Evolutionary conservation across 2,329 filamentous ascomycete genomes (phyloP).

Genomic region (Hypoxylon sp.): DNA sequence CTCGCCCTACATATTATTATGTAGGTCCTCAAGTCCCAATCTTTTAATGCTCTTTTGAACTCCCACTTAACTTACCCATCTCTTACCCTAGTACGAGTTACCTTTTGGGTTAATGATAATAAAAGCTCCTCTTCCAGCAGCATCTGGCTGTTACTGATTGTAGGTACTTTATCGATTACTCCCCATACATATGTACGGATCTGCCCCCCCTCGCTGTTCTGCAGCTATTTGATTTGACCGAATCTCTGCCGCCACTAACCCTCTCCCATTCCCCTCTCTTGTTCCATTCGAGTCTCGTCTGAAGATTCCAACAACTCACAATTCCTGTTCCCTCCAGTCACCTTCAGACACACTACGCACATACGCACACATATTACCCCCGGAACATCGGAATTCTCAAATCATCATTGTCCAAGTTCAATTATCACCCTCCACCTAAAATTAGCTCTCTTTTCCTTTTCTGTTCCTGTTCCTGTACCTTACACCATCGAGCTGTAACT

Average conservation of each 20-base stretch:
- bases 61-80: constrained; percentile 30
- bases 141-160: constrained; percentile 7
- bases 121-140: constrained; percentile 24
- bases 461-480: constrained; percentile 41
- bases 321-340: constrained; percentile 38
- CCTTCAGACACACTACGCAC: constrained; percentile 42
- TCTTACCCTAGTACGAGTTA: constrained; percentile 28
- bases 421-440: constrained; percentile 31
- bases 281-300: constrained; percentile 34
- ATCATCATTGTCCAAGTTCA: constrained; percentile 39
- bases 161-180: constrained; percentile 25
- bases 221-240: constrained; percentile 45
- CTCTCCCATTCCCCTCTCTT: constrained; percentile 25
- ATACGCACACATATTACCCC: constrained; percentile 27
- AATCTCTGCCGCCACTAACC: constrained; percentile 45
- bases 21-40: constrained; percentile 18
- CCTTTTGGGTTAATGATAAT: constrained; percentile 33
- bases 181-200: constrained; percentile 6
- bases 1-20: constrained; percentile 1
- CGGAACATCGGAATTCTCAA: constrained; percentile 43
- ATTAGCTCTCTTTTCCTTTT: constrained; percentile 23
- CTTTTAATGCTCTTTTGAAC: constrained; percentile 13
- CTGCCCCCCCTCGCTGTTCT: constrained; percentile 23
- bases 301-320: constrained; percentile 40
- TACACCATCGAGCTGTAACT: constrained; percentile 37